Evolutionary conservation across 2,329 filamentous ascomycete species (phyloP).

Genomic region (Lasiodiplodia gonubiensis): DNA sequence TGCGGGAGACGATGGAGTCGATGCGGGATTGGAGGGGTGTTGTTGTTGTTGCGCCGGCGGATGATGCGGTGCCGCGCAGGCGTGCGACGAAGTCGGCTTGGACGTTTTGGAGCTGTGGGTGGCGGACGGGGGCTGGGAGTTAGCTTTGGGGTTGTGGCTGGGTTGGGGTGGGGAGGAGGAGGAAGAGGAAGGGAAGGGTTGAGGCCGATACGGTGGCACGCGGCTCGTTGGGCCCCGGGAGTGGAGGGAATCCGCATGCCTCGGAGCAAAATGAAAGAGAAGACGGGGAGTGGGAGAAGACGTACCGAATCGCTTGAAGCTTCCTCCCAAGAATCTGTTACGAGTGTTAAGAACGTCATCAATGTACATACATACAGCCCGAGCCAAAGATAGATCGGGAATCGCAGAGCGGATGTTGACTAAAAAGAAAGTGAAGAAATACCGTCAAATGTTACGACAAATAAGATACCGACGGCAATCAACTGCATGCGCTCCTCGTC

Average conservation of each 20-base stretch:
- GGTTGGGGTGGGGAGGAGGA: too few species aligned
- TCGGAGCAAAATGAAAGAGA: neutral
- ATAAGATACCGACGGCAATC: constrained; percentile 6
- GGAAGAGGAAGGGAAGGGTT: too few species aligned
- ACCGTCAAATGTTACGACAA: constrained; percentile 11
- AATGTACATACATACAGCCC: neutral
- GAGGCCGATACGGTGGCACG: too few species aligned
- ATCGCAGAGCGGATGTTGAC: neutral
- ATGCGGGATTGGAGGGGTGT: constrained; percentile 8
- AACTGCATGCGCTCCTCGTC: constrained; percentile 16
- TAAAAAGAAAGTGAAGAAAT: neutral
- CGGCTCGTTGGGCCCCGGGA: too few species aligned
- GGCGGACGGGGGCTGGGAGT: too few species aligned
- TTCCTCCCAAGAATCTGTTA: constrained; percentile 15
- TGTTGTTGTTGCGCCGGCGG: too few species aligned
- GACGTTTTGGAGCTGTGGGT: constrained; percentile 14
- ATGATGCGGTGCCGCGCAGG: neutral
- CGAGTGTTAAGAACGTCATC: neutral
- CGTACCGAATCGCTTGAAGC: constrained; percentile 7
- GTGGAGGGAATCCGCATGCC: too few species aligned
- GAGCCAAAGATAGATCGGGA: neutral
- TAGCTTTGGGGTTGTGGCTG: too few species aligned
- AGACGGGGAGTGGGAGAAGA: neutral
- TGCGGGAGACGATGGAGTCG: neutral
- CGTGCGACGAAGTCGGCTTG: constrained; percentile 18